These are phyloP conservation scores for Tausonia pullulans DNA, from an alignment of 1,284 basidiomycete genomes.

Conservation along the genomic window DNA sequence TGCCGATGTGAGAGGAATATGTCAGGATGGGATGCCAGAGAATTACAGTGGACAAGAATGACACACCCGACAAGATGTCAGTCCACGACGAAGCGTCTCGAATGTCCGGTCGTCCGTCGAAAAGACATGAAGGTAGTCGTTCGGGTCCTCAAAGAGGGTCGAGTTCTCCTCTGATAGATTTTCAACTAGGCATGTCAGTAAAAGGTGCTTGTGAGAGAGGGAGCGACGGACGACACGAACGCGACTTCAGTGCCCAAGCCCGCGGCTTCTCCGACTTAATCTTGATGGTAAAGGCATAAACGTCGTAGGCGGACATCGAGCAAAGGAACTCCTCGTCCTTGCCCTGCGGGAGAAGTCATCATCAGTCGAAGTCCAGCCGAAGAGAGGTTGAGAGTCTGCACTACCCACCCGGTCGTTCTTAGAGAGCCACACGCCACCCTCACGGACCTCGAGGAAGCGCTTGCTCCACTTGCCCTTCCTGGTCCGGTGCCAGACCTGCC, in stretches of 20 bases:
- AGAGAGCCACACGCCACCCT: slow-evolving; percentile 69
- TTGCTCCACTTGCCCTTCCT: slow-evolving; percentile 89
- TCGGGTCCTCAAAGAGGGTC: slow-evolving; percentile 67
- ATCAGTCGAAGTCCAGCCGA: neutral
- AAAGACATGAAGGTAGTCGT: slow-evolving; percentile 74
- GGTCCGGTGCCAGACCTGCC: slow-evolving; percentile 70
- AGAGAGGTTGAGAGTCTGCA: neutral
- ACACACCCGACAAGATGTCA: slow-evolving; percentile 4
- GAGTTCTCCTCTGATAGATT: slow-evolving; percentile 55
- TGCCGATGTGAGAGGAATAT: neutral
- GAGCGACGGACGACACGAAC: slow-evolving; percentile 20
- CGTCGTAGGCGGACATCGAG: slow-evolving; percentile 71
- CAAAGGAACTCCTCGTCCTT: slow-evolving; percentile 72
- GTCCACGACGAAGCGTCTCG: slow-evolving; percentile 9
- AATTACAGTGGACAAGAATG: neutral
- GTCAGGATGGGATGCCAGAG: neutral
- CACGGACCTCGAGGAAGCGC: slow-evolving; percentile 69
- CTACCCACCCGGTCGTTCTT: slow-evolving; percentile 67
- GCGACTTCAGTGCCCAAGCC: slow-evolving; percentile 66
- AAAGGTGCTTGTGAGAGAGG: neutral
- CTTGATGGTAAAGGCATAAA: slow-evolving; percentile 52
- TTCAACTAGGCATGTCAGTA: neutral
- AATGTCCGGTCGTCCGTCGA: slow-evolving; percentile 46
- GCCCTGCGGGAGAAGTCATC: slow-evolving; percentile 40
- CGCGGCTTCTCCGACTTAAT: slow-evolving; percentile 44